These are phyloP conservation scores for Triglochin maritima DNA, from an alignment of 106 monocot species.

Conservation along the genomic window DNA sequence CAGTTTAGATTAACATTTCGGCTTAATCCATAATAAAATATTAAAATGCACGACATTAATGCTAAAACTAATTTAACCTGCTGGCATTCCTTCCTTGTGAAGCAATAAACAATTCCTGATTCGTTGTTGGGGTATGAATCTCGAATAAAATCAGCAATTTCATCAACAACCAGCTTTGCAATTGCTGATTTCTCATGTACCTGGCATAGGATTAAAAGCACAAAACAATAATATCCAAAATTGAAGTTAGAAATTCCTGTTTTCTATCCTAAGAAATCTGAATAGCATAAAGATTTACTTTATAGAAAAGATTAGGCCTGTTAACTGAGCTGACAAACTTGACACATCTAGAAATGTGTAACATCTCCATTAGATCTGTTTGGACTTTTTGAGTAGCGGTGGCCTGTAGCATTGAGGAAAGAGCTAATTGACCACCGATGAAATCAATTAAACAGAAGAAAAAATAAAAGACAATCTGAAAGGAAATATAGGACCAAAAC, in stretches of 20 bases:
- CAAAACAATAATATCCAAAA: too few species aligned
- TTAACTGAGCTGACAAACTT: conserved; percentile 93
- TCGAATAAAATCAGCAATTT: conserved; percentile 79
- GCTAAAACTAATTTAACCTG: conserved; percentile 39
- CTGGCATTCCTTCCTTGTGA: conserved; percentile 93
- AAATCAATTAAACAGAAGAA: neutral
- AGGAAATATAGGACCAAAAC: conserved; percentile 7
- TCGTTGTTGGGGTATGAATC: conserved; percentile 78
- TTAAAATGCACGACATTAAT: too few species aligned
- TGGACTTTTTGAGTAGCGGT: conserved; percentile 96
- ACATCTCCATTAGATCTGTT: conserved; percentile 90
- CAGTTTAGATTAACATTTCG: too few species aligned
- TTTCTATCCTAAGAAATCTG: neutral
- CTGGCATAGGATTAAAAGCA: conserved; percentile 15
- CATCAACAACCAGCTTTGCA: conserved; percentile 76
- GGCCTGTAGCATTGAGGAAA: conserved; percentile 36
- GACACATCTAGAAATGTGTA: conserved; percentile 83
- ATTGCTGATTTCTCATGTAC: conserved; percentile 80
- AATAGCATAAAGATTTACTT: conserved; percentile 16
- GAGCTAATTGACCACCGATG: neutral
- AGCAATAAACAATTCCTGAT: conserved; percentile 99
- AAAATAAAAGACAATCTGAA: neutral
- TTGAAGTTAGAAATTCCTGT: too few species aligned
- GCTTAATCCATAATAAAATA: too few species aligned
- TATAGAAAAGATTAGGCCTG: conserved; percentile 90